phyloP scores from a whole-genome alignment of 2,329 filamentous ascomycete species.

The Xylariaceae sp. region DNA sequence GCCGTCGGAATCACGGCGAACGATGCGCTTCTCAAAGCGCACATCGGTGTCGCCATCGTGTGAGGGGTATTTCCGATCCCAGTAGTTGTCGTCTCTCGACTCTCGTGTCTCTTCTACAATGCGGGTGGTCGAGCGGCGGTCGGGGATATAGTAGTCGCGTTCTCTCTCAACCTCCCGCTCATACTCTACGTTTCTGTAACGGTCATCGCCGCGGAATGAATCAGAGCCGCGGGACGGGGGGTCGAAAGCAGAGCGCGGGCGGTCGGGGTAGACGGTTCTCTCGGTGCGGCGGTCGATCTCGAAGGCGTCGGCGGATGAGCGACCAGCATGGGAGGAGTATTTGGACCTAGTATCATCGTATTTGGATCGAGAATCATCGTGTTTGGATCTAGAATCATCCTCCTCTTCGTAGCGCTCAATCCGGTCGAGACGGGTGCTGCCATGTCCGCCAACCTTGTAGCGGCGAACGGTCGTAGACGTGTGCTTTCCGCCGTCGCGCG shows the following conservation, averaged over 20 bases:
- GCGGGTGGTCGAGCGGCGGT: slow-evolving; percentile 25
- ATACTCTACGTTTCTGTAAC: slow-evolving; percentile 25
- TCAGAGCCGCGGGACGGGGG: slow-evolving; percentile 25
- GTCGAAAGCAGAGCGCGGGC: slow-evolving; percentile 50
- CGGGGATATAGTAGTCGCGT: slow-evolving; percentile 21
- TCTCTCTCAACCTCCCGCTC: slow-evolving; percentile 30
- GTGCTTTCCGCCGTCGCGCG: slow-evolving; percentile 27
- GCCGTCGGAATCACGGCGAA: slow-evolving; percentile 40
- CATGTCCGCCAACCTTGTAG: slow-evolving; percentile 31
- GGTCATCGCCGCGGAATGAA: slow-evolving; percentile 36
- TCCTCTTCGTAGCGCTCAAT: slow-evolving; percentile 27
- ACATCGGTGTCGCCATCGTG: slow-evolving; percentile 40
- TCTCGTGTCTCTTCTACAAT: slow-evolving; percentile 42
- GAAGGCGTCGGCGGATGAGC: slow-evolving; percentile 18
- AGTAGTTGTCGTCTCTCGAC: slow-evolving; percentile 31
- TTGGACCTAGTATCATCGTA: slow-evolving; percentile 19
- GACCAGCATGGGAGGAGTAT: slow-evolving; percentile 21
- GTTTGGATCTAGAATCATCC: slow-evolving; percentile 15
- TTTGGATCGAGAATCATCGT: slow-evolving; percentile 23
- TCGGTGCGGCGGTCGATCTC: slow-evolving; percentile 36
- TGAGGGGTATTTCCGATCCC: slow-evolving; percentile 37
- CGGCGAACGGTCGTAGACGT: slow-evolving; percentile 28
- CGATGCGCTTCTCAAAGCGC: slow-evolving; percentile 39
- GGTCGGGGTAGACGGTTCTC: slow-evolving; percentile 41
- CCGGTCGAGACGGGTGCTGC: slow-evolving; percentile 20